Percentiles rank a stretch among this genome's conserved stretches.
phyloP scores from a whole-genome alignment of 1,284 basidiomycete genomes.

The Ganoderma meredithae region DNA sequence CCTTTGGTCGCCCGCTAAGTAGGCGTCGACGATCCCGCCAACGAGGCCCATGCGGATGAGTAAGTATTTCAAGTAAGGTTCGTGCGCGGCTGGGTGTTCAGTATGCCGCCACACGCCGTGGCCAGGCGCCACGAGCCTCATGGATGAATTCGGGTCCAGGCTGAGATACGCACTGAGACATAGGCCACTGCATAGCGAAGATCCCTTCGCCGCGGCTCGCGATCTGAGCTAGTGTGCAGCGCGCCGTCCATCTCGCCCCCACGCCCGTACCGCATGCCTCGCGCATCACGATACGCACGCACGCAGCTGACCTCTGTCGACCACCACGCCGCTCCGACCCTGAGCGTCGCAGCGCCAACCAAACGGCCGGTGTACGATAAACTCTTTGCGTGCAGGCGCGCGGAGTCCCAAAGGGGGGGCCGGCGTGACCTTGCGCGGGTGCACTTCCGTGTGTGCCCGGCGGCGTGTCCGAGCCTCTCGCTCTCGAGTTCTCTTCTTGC shows the following conservation, averaged over 20 bases:
- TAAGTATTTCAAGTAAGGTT: not conserved
- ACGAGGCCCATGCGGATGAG: not conserved
- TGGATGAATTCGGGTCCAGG: not conserved
- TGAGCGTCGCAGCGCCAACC: conserved; percentile 4
- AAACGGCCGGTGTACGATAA: conserved; percentile 10
- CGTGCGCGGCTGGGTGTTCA: conserved; percentile 8
- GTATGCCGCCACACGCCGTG: conserved; percentile 8
- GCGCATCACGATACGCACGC: not conserved
- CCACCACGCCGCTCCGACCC: conserved; percentile 13
- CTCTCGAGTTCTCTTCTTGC: not conserved
- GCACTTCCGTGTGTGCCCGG: not conserved
- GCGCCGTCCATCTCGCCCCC: not conserved
- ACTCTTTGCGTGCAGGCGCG: conserved; percentile 2
- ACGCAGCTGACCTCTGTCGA: not conserved
- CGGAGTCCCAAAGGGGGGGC: not conserved
- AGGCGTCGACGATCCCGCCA: not conserved
- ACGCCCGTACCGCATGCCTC: conserved; percentile 3
- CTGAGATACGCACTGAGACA: not conserved
- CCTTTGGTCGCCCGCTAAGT: not conserved
- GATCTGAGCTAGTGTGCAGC: not conserved
- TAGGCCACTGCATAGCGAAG: not conserved
- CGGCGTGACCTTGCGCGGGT: conserved; percentile 5
- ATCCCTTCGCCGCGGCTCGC: conserved; percentile 2
- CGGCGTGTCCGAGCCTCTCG: not conserved
- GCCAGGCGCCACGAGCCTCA: conserved; percentile 5